Base-by-base conservation (phyloP, 495 filamentous ascomycete genomes). In the Margaritispora aquatica region DNA sequence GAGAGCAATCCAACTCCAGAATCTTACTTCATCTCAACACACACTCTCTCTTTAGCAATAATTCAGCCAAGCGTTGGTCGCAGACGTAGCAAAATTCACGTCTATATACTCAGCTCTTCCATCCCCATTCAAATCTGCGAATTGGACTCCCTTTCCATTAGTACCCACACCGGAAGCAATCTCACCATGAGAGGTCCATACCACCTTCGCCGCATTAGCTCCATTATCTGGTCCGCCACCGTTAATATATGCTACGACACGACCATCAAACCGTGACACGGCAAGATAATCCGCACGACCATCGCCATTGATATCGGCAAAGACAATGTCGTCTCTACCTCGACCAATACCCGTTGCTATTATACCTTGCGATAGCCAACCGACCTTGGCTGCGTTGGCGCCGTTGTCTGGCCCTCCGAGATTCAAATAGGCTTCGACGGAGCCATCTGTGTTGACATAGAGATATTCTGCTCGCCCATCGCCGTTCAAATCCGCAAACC, bases 401-500 rank as follows among this genome's bases (percentile, higher is more conserved):
- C 21, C 38, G 3, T n/a, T 17, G 17, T 44, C 17, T 2, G 17
- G 21, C 23, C 19, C 47, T 2, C 47, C 47, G 15, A 23, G 22
- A 22, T 24, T 48, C 10, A 47, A 9, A 8, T 21, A 36, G 10
- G 21, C 20, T 13, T 47, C 36, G n/a, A 15, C 44, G 26, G 20
- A 47, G 15, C 21, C 22, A n/a, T 44, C 15, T 2, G 17, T 3
- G 17, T 19, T 19, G 20, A 70, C 55, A 34, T 57, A 68, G 19
- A 68, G 36, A 29, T 66, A 70, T 41, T 71, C 70, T 49, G 61
- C 48, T 54, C 55, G 29, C 27, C 62, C 46, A n/a, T n/a, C n/a
- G n/a, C n/a, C n/a, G 13, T 34, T 13, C 29, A 5, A 5, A 34
- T 13, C 29, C 5, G 29, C 29, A 34, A 34, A 34, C 5, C 5